Conservation (phyloP, 208 protist genomes). For the Strigomonas culicis region DNA sequence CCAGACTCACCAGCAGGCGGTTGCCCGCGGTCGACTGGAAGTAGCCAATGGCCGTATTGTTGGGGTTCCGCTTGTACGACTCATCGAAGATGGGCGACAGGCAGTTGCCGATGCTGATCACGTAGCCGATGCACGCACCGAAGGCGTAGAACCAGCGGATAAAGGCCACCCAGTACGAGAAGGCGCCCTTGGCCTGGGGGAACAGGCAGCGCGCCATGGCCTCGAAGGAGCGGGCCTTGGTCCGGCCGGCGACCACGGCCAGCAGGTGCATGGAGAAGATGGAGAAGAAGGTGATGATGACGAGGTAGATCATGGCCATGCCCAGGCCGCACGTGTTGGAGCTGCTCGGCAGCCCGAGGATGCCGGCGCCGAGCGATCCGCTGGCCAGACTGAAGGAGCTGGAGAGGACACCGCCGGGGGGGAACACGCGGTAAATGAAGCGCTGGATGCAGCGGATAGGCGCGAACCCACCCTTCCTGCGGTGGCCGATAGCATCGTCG, state of each 20-base stretch:
- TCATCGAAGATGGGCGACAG: conserved; percentile 25
- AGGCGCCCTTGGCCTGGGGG: conserved; percentile 19
- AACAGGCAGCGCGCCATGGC: conserved; percentile 34
- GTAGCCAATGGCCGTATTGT: conserved; percentile 25
- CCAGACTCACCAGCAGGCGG: conserved; percentile 28
- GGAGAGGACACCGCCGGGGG: conserved; percentile 32
- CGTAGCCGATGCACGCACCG: conserved; percentile 25
- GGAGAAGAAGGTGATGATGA: conserved; percentile 40
- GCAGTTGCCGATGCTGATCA: conserved; percentile 37
- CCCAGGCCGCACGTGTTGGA: conserved; percentile 28
- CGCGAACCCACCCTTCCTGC: background rate
- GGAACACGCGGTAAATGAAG: conserved; percentile 20
- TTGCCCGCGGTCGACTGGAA: conserved; percentile 21
- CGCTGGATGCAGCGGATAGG: background rate
- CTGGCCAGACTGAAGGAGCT: conserved; percentile 33
- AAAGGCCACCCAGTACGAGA: conserved; percentile 42
- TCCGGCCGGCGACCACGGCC: conserved; percentile 26
- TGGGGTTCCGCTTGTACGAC: conserved; percentile 14
- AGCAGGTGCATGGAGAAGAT: conserved; percentile 41
- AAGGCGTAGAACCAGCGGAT: conserved; percentile 35
- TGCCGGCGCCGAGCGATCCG: conserved; percentile 33
- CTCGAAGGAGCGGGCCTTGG: conserved; percentile 36
- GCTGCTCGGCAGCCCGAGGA: conserved; percentile 34
- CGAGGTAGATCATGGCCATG: conserved; percentile 27
- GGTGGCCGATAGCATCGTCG: background rate